These are phyloP conservation scores for Eucalyptus fibrosa DNA, from an alignment of 345 rosid genomes.

Conservation along the genomic window DNA sequence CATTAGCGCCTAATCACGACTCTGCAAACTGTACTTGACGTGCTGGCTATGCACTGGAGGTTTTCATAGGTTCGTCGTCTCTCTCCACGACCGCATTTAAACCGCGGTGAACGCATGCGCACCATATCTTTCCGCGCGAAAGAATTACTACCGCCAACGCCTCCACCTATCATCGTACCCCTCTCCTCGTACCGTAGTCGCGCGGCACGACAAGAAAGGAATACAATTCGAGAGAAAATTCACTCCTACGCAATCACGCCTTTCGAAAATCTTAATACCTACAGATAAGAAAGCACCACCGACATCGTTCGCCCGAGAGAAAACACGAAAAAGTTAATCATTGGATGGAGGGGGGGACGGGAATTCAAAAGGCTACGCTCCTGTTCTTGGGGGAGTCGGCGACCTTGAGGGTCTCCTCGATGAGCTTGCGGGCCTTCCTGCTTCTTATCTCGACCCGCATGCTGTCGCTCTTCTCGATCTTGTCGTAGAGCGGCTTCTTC, in stretches of 20 bases:
- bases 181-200: neutral
- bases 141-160: neutral
- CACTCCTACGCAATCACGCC: neutral
- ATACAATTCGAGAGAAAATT: neutral
- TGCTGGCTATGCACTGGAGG: neutral
- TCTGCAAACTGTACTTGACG: neutral
- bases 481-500: conserved; percentile 44
- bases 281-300: neutral
- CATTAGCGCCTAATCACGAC: neutral
- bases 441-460: conserved; percentile 84
- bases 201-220: neutral
- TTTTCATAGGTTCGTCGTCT: neutral
- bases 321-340: neutral
- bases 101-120: neutral
- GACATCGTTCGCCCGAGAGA: neutral
- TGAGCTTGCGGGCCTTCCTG: conserved; percentile 68
- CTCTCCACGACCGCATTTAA: neutral
- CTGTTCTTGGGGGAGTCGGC: conserved; percentile 65
- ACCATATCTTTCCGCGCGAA: neutral
- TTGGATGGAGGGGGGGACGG: neutral
- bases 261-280: neutral
- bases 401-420: conserved; percentile 55
- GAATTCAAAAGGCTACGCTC: conserved; percentile 35
- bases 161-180: neutral
- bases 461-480: conserved; percentile 92